A percentile compares a stretch with the other conserved stretches of the same genome.
These are phyloP conservation scores for Wickerhamiella parazyma DNA, from an alignment of 805 yeast species.

Conservation along the genomic window DNA sequence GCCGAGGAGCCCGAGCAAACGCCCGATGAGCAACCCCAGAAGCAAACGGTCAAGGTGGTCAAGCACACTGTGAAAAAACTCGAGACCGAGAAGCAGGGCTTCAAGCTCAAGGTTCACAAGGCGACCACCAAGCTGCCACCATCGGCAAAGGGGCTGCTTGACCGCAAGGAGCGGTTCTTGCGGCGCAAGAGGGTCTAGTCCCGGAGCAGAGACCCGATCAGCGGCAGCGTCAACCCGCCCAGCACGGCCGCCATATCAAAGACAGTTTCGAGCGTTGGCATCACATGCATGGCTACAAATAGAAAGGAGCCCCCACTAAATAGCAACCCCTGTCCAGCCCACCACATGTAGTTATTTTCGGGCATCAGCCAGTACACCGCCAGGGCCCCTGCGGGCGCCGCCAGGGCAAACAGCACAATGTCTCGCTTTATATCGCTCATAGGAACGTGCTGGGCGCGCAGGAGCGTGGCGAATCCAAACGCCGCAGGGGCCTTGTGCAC, in stretches of 20 bases:
- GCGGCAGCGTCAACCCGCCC: slow-evolving; percentile 15
- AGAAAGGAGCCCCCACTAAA: slow-evolving; percentile 63
- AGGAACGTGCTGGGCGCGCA: slow-evolving; percentile 28
- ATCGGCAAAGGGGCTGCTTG: slow-evolving; percentile 10
- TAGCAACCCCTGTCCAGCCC: slow-evolving; percentile 39
- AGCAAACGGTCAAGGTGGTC: slow-evolving; percentile 3
- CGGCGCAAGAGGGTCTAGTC: slow-evolving; percentile 13
- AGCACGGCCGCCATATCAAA: slow-evolving; percentile 7
- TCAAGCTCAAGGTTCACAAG: slow-evolving; percentile 20
- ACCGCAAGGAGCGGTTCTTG: slow-evolving; percentile 20
- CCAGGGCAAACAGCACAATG: slow-evolving; percentile 38
- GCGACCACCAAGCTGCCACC: slow-evolving; percentile 21
- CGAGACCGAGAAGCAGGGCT: slow-evolving; percentile 15
- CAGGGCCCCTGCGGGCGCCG: slow-evolving; percentile 52
- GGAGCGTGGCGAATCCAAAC: slow-evolving; percentile 47
- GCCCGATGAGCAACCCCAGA: slow-evolving; percentile 9
- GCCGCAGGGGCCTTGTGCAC: slow-evolving; percentile 66
- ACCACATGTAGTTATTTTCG: slow-evolving; percentile 18
- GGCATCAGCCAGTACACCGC: slow-evolving; percentile 33
- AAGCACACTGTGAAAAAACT: slow-evolving; percentile 9
- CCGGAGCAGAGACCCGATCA: slow-evolving; percentile 15
- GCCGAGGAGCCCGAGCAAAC: slow-evolving; percentile 11
- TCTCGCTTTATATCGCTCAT: slow-evolving; percentile 31
- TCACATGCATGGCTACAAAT: slow-evolving; percentile 55
- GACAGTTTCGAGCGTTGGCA: slow-evolving; percentile 6